phyloP scores from a whole-genome alignment of 192 early-diverging fungal species.

The Lunasporangiospora selenospora region DNA sequence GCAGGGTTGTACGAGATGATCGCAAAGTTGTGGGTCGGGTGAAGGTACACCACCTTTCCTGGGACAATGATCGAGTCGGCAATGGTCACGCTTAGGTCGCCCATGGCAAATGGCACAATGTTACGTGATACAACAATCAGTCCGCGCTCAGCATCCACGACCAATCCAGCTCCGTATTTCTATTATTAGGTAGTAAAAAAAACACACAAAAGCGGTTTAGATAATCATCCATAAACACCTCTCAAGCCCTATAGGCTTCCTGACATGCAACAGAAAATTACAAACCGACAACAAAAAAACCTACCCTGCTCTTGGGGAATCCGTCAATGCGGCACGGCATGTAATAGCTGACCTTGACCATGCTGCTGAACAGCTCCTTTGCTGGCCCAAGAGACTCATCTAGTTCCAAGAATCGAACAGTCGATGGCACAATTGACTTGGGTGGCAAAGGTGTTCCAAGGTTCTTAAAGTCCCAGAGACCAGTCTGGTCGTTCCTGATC shows the following conservation, averaged over 20 bases:
- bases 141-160: constrained; percentile 81
- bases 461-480: constrained; percentile 78
- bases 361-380: constrained; percentile 66
- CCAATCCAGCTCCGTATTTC: constrained; percentile 75
- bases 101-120: constrained; percentile 78
- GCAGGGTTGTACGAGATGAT: constrained; percentile 85
- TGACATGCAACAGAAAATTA: background rate
- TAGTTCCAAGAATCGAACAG: constrained; percentile 69
- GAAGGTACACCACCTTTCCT: constrained; percentile 78
- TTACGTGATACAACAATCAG: constrained; percentile 83
- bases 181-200: constrained; percentile 3
- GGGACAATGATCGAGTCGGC: constrained; percentile 86
- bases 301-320: constrained; percentile 67
- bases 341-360: constrained; percentile 75
- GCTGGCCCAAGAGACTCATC: constrained; percentile 70
- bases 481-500: constrained; percentile 74
- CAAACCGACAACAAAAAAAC: constrained; percentile 32
- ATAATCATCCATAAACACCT: background rate
- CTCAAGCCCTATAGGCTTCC: background rate
- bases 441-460: constrained; percentile 68
- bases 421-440: constrained; percentile 60
- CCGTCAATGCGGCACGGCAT: constrained; percentile 80
- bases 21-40: constrained; percentile 92
- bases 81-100: constrained; percentile 82
- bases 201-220: too few species aligned